A percentile compares a stretch with the other conserved stretches of the same genome.
These are phyloP conservation scores for Rubus parviflorus DNA, from an alignment of 306 rosid species.

Conservation along the genomic window DNA sequence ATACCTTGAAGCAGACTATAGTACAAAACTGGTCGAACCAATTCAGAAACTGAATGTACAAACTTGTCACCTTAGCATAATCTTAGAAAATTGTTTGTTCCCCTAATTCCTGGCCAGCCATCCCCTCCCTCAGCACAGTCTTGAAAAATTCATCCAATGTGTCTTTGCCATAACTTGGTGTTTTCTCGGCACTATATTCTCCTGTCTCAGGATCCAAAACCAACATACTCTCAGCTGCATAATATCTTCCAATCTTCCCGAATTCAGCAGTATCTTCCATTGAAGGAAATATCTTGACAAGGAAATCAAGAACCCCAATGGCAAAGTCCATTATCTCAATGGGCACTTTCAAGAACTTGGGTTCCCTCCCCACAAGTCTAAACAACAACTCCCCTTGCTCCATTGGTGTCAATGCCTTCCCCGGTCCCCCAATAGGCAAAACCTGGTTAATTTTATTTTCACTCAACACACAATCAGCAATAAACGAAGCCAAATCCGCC, in stretches of 20 bases:
- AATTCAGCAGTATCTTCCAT: conserved; percentile 92
- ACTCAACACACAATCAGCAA: conserved; percentile 73
- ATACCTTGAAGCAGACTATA: conserved; percentile 21
- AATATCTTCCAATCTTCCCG: conserved; percentile 95
- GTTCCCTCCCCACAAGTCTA: conserved; percentile 74
- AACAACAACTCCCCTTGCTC: conserved; percentile 92
- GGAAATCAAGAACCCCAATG: conserved; percentile 67
- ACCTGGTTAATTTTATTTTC: conserved; percentile 65
- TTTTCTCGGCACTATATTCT: conserved; percentile 80
- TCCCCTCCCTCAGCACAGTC: conserved; percentile 80
- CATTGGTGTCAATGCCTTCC: conserved; percentile 82
- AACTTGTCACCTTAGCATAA: conserved; percentile 16
- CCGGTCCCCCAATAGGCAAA: conserved; percentile 89
- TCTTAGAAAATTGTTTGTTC: conserved; percentile 72
- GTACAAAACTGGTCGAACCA: conserved; percentile 47
- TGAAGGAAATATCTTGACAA: conserved; percentile 75
- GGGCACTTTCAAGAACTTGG: conserved; percentile 86
- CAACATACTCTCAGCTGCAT: conserved; percentile 97
- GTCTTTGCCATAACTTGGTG: conserved; percentile 95
- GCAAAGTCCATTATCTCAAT: conserved; percentile 94
- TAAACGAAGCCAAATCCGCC: conserved; percentile 85
- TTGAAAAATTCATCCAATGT: conserved; percentile 84
- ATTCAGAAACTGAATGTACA: conserved; percentile 17
- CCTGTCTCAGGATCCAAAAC: conserved; percentile 84
- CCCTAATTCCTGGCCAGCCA: conserved; percentile 96